phyloP scores from a whole-genome alignment of 73 alveolate genomes.

The Paramecium sexaurelia region DNA sequence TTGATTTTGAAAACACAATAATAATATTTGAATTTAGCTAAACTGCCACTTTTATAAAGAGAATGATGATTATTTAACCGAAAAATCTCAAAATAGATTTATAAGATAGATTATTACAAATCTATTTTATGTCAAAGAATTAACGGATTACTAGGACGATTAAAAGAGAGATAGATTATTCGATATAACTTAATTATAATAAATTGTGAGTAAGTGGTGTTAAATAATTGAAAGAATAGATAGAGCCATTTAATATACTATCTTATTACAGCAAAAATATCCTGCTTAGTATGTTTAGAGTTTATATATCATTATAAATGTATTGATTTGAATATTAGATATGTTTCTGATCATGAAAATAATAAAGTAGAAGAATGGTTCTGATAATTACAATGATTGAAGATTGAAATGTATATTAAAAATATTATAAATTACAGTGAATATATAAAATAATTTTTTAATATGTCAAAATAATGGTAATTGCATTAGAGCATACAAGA shows the following conservation, averaged over 20 bases:
- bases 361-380: constrained; percentile 31
- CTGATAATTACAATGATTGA: constrained; percentile 15
- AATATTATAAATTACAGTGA: neutral
- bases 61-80: constrained; percentile 38
- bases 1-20: constrained; percentile 1
- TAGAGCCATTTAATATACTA: neutral
- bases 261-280: neutral
- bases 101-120: constrained; percentile 8
- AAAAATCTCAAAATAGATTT: neutral
- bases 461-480: neutral
- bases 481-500: neutral
- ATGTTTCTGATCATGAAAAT: constrained; percentile 33
- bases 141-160: constrained; percentile 1
- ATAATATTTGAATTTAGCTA: neutral
- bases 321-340: neutral
- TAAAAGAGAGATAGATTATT: constrained; percentile 15
- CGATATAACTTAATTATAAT: too few relatives aligned
- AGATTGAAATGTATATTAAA: neutral
- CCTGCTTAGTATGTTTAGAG: too few relatives aligned
- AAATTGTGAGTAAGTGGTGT: too few relatives aligned
- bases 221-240: constrained; percentile 9
- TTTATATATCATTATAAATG: too few relatives aligned
- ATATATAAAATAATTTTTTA: neutral
- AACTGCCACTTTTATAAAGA: neutral
- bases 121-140: too few relatives aligned